Conservation (phyloP, 192 early-diverging fungal genomes). For the Coemansia reversa region DNA sequence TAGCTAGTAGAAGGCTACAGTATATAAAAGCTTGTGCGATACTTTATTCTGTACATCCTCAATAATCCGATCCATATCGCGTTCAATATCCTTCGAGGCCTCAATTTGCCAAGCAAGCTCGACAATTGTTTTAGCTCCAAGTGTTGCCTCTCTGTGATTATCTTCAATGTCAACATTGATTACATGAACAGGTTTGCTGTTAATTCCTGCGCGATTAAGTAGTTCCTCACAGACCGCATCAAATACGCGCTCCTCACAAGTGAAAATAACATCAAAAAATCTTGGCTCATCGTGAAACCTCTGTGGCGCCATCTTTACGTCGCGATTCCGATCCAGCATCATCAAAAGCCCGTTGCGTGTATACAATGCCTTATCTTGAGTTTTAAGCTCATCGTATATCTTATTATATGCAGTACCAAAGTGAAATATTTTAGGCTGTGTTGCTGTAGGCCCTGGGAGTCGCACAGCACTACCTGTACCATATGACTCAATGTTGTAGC, state of each 20-base stretch:
- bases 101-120: constrained; percentile 67
- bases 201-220: constrained; percentile 62
- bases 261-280: constrained; percentile 89
- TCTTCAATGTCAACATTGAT: constrained; percentile 97
- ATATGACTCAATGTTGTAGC: constrained; percentile 82
- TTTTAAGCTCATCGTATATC: constrained; percentile 80
- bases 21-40: constrained; percentile 62
- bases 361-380: constrained; percentile 71
- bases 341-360: constrained; percentile 80
- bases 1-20: constrained; percentile 61
- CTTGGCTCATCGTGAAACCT: constrained; percentile 74
- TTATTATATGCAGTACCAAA: constrained; percentile 92
- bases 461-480: constrained; percentile 91
- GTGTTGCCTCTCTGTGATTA: constrained; percentile 82
- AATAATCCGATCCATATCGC: constrained; percentile 80
- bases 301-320: constrained; percentile 87
- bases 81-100: constrained; percentile 69
- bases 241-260: constrained; percentile 94
- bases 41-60: constrained; percentile 66
- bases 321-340: constrained; percentile 96
- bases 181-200: constrained; percentile 79
- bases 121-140: constrained; percentile 83
- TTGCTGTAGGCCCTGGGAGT: constrained; percentile 81
- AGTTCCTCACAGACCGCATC: constrained; percentile 93
- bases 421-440: constrained; percentile 86